Evolutionary conservation across 352 stramenopile species (phyloP).

Genomic region (Globisporangium apiculatum): DNA sequence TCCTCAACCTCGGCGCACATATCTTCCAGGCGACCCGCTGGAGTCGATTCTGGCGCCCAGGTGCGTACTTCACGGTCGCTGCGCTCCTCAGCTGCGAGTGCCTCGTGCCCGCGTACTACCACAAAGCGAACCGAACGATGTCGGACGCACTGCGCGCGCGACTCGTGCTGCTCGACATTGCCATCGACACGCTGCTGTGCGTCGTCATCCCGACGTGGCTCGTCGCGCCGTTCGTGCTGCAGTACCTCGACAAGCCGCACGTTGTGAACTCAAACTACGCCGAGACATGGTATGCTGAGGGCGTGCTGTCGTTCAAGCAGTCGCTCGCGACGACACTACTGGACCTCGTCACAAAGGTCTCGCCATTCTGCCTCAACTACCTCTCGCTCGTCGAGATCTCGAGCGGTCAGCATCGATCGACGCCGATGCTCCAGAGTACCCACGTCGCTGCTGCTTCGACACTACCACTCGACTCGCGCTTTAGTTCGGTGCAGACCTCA

Average conservation of each 20-base stretch:
- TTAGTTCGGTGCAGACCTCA: not conserved
- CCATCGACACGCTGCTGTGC: conserved; percentile 5
- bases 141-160: not conserved
- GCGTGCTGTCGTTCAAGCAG: conserved; percentile 8
- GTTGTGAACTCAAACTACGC: conserved; percentile 3
- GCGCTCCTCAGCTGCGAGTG: not conserved
- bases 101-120: conserved; percentile 5
- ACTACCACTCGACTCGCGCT: not conserved
- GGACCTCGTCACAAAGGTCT: conserved; percentile 2
- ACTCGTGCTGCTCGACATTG: conserved; percentile 3
- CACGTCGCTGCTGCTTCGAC: not conserved
- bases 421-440: not conserved
- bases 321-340: conserved; percentile 4
- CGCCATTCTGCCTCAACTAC: conserved; percentile 9
- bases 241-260: conserved; percentile 1
- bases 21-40: conserved; percentile 6
- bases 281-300: conserved; percentile 5
- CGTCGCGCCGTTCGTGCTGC: not conserved
- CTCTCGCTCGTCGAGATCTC: conserved; percentile 9
- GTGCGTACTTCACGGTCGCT: not conserved
- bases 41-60: not conserved
- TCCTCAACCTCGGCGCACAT: conserved; percentile 7
- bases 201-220: conserved; percentile 5
- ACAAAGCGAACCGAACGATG: not conserved
- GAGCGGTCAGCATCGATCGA: not conserved